Evolutionary conservation across 2,329 filamentous ascomycete genomes (phyloP), one percentile per base, ranked within the genome.

Genomic region (Aspergillus sergii): DNA sequence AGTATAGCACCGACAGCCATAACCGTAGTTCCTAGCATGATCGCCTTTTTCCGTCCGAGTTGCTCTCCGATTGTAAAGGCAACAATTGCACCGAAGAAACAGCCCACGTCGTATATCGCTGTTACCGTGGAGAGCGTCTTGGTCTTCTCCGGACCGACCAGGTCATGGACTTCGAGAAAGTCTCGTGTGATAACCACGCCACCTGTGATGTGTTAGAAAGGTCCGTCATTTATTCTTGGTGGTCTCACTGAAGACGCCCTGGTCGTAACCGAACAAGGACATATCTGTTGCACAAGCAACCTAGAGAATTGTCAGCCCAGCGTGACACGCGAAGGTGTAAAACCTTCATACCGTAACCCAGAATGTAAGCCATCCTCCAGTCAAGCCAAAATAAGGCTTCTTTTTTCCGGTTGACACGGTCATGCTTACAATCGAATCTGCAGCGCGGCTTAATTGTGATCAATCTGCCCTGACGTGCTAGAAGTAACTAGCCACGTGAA

Each of bases 351-450:
- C 79, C 10, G 80, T 84, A n/a, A 85, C 77, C 84, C 84, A 86
- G 65, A 86, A 84, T 19, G 83, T 85, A 43, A 86, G 78, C 83
- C 82, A 85, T 78, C 79, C 80, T 64, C 84, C 84, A n/a, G 78
- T 83, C 51, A 84, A 68, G 58, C 84, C 84, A 73, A 86, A 85
- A 67, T 84, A 86, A 57, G 80, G 83, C 60, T 72, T 79, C 36
- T 66, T 50, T 12, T 7, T 10, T 10, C 2, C 3, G 16, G 16
- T 4, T 41, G 16, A 41, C 16, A n/a, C 39, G 10, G 39, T 41
- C 39, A 41, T 41, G 16, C 5, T 41, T 19, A 19, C 10, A 19
- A 19, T 10, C 3, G 3, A n/a, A 8, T 9, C 19, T n/a, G 2
- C 19, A n/a, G n/a, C 4, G 16, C 19, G 39, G 8, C 8, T n/a